Base-by-base conservation (phyloP, 352 stramenopile species). In the Pythium aquatile region DNA sequence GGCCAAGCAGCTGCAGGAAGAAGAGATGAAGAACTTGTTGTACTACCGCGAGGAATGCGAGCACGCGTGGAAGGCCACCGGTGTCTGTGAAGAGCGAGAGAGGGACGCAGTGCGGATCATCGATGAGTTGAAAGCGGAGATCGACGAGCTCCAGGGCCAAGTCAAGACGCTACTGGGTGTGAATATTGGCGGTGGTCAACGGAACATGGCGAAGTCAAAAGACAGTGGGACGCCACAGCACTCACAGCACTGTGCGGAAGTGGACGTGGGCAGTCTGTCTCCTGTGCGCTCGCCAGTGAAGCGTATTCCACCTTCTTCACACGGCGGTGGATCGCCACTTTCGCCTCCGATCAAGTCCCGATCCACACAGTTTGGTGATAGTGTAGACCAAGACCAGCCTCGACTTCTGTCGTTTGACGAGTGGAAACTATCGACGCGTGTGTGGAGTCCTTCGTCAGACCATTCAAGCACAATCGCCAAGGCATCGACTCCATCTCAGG, bases 41-140 rank as follows among this genome's bases (percentile, higher is more conserved):
- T 91, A 85, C 71, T 91, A 91, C 44, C 75, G 82, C 8, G 79
- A 91, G n/a, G 82, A 91, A 58, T 91, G 82, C 53, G 78, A 91
- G 48, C 66, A 83, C 55, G 78, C 78, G 11, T 91, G 82, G 79
- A 83, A 80, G 49, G 78, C 86, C 57, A 78, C 73, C 35, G 66
- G 66, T 1, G n/a, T 87, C 26, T 80, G 78, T 39, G 76, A 87
- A 55, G 79, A 85, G 51, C 74, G 81, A 33, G 81, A 90, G 61
- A 75, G 71, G 13, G 75, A 87, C 58, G 79, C 81, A 6, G 77
- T 88, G 73, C 60, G 65, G 26, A 87, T 90, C 68, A 88, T 90
- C 55, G 81, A 90, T 40, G 78, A 88, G 13, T 70, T 90, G 44
- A 87, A 85, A 60, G 58, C 49, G 28, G 79, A 88, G 44, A 74